These are phyloP conservation scores for Tricholoma hemisulphureum DNA, from an alignment of 768 basidiomycete species.

Conservation along the genomic window DNA sequence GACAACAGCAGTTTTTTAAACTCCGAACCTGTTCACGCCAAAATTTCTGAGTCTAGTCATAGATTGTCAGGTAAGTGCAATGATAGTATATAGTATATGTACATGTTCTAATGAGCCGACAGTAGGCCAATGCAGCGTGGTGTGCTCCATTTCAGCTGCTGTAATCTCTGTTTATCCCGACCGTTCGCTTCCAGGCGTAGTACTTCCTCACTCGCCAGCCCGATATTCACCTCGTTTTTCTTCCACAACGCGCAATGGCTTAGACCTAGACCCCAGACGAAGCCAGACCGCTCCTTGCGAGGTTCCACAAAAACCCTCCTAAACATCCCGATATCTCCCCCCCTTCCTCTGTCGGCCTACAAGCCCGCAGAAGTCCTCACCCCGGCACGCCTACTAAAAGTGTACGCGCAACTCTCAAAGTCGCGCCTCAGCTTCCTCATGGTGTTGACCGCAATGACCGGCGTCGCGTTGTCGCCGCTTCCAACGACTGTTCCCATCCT, in stretches of 20 bases:
- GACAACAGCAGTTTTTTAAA: constrained; percentile 16
- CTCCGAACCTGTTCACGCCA: constrained; percentile 14
- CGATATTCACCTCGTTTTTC: constrained; percentile 57
- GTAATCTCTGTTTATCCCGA: constrained; percentile 1
- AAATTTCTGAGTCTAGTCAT: constrained; percentile 6
- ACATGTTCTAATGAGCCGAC: neutral
- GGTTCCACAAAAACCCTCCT: neutral
- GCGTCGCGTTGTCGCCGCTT: constrained; percentile 89
- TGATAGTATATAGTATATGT: neutral
- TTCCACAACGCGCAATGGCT: constrained; percentile 61
- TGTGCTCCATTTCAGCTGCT: neutral
- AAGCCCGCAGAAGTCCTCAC: constrained; percentile 44
- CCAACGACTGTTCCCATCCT: constrained; percentile 82
- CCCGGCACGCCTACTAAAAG: constrained; percentile 49
- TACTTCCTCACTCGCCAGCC: constrained; percentile 7
- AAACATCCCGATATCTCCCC: constrained; percentile 11
- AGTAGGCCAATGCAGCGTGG: neutral
- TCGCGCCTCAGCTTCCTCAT: constrained; percentile 79
- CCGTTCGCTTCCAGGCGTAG: neutral
- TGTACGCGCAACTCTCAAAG: constrained; percentile 85
- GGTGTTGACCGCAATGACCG: constrained; percentile 86
- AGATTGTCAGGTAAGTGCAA: neutral
- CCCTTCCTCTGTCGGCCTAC: constrained; percentile 27
- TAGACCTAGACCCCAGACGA: neutral
- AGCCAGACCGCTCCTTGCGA: neutral